Base-by-base conservation (phyloP, 768 basidiomycete genomes). In the Trametes sanguinea region DNA sequence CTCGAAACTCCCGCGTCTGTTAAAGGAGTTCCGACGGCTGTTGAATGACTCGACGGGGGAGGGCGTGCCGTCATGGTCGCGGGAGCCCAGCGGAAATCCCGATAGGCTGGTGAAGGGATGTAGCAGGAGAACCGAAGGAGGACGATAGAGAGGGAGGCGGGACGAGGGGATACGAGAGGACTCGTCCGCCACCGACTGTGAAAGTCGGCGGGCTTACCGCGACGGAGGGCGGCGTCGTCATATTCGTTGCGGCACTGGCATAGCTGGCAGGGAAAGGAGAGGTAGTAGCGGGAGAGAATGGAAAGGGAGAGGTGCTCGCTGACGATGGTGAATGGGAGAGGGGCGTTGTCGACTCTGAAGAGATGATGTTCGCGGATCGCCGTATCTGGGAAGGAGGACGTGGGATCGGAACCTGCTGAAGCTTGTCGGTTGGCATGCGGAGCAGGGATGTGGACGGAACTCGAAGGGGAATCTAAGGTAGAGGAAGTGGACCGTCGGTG, bases 151-250 rank as follows among this genome's bases (percentile, higher is more conserved):
- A 76, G 3, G 92, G 92, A 10, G 92, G 92, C 2, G 92, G 92
- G 0, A 93, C 92, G 6, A 86, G 87, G 0, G 92, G 92, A 67
- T 94, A 94, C 4, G 89, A 83, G 53, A 94, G 78, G 13, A 79
- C 72, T 51, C 76, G 73, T 69, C 73, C 8, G 68, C 77, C 55
- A 66, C 74, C 75, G 50, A 72, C 72, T 32, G 77, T 57, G 64
- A 71, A 73, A 13, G 69, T 65, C 6, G 70, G 74, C 7, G 75
- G 73, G 57, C 79, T 79, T 7, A 80, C 74, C 42, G 79, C 78
- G 53, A 82, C 78, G 4, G 83, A 86, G 2, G 89, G 86, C 3
- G 92, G 91, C 37, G 89, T 92, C 3, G 91, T 94, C 57, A 86
- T 67, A 54, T 83, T 82, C 13, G 90, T 92, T 54, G 80, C 79